Conservation (phyloP, 2,329 filamentous ascomycete genomes). For the Aspergillus costaricaensis region DNA sequence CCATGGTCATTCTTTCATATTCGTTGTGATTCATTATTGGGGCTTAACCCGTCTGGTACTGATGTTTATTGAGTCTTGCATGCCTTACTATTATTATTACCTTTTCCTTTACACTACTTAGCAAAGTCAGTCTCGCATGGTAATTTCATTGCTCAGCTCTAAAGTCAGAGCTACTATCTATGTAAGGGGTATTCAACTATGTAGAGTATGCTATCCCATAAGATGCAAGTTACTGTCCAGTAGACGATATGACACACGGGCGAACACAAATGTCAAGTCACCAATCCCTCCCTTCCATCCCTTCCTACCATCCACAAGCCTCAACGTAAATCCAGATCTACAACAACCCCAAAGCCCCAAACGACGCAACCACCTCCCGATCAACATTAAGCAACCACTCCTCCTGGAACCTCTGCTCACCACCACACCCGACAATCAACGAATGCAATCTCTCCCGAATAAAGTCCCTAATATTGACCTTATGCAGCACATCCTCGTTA, state of each 20-base stretch:
- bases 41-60: not conserved
- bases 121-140: not conserved
- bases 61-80: not conserved
- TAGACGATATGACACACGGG: not conserved
- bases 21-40: not conserved
- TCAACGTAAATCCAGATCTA: conserved; percentile 16
- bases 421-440: conserved; percentile 43
- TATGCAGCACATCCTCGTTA: conserved; percentile 44
- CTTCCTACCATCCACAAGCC: not conserved
- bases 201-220: not conserved
- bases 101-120: not conserved
- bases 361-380: conserved; percentile 43
- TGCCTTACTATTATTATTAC: not conserved
- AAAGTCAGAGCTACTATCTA: conserved; percentile 4
- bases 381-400: conserved; percentile 49
- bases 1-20: not conserved
- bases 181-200: conserved; percentile 25
- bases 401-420: conserved; percentile 44
- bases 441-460: conserved; percentile 44
- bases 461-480: conserved; percentile 48
- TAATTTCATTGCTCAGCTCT: conserved; percentile 1
- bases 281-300: too few relatives aligned
- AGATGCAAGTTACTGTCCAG: not conserved
- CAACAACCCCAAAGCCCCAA: conserved; percentile 41
- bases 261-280: too few relatives aligned